Conservation (phyloP, 208 protist species). For the Leishmania arabica region DNA sequence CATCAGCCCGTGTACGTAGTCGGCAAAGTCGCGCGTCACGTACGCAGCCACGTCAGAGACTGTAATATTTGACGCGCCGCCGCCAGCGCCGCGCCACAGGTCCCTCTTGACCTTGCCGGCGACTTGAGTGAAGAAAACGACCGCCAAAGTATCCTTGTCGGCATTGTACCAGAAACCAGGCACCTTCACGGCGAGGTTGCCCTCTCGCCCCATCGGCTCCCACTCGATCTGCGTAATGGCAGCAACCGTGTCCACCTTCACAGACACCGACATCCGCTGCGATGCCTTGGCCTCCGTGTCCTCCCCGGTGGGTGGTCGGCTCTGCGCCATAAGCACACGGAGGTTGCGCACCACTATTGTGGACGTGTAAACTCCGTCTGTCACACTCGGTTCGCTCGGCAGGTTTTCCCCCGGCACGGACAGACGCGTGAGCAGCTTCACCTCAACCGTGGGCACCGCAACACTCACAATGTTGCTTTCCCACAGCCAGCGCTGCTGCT, state of each 20-base stretch:
- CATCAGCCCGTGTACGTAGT: slow-evolving; percentile 48
- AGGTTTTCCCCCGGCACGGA: slow-evolving; percentile 56
- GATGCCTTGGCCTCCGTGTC: slow-evolving; percentile 33
- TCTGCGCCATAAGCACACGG: slow-evolving; percentile 56
- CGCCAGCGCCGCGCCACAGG: slow-evolving; percentile 51
- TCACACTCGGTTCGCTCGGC: slow-evolving; percentile 1
- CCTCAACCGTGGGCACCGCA: slow-evolving; percentile 62
- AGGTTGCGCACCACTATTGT: slow-evolving; percentile 49
- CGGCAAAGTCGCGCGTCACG: slow-evolving; percentile 73
- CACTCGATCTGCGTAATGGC: slow-evolving; percentile 80
- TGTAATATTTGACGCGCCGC: slow-evolving; percentile 60
- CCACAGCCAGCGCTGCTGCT: slow-evolving; percentile 83
- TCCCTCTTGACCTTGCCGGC: slow-evolving; percentile 55
- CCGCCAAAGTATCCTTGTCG: slow-evolving; percentile 61
- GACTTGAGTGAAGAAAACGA: slow-evolving; percentile 54
- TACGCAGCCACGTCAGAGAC: slow-evolving; percentile 50
- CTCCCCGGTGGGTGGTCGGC: slow-evolving; percentile 54
- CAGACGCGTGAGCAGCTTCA: slow-evolving; percentile 64
- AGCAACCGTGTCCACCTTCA: slow-evolving; percentile 55
- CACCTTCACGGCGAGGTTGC: slow-evolving; percentile 57
- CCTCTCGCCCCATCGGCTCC: slow-evolving; percentile 70
- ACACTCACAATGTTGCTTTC: slow-evolving; percentile 73
- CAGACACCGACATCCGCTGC: slow-evolving; percentile 49
- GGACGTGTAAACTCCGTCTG: slow-evolving; percentile 69
- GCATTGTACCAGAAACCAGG: slow-evolving; percentile 61